Evolutionary conservation across 208 protist species (phyloP).

Genomic region (Trypanosoma vivax): DNA sequence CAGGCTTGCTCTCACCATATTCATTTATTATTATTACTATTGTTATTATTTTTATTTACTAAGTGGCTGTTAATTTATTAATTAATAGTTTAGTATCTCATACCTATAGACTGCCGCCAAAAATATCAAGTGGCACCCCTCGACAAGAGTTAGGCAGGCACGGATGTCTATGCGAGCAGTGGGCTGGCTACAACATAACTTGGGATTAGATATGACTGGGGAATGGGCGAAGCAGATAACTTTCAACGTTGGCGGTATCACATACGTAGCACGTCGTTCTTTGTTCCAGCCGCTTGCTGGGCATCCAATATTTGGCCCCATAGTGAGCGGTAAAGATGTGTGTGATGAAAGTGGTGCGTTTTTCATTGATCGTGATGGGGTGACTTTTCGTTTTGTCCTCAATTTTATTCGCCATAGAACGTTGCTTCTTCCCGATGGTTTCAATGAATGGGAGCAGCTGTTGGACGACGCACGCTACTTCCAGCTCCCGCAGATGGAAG

Average conservation of each 20-base stretch:
- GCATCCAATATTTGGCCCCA: constrained; percentile 43
- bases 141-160: too few species aligned
- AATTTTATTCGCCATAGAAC: constrained; percentile 45
- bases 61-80: too few species aligned
- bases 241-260: constrained; percentile 61
- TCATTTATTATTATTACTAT: too few species aligned
- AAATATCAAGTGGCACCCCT: too few species aligned
- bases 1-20: too few species aligned
- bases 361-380: constrained; percentile 61
- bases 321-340: constrained; percentile 33
- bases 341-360: constrained; percentile 45
- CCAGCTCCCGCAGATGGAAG: constrained; percentile 33
- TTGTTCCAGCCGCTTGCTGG: constrained; percentile 26
- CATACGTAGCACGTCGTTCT: constrained; percentile 34
- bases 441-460: constrained; percentile 63
- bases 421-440: constrained; percentile 43
- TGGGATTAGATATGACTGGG: constrained; percentile 34
- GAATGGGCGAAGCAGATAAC: constrained; percentile 36
- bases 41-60: too few species aligned
- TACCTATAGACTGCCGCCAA: too few species aligned
- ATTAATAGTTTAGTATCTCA: too few species aligned
- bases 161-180: constrained; percentile 29
- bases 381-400: constrained; percentile 55
- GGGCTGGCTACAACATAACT: constrained; percentile 20
- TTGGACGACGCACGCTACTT: constrained; percentile 42